Evolutionary conservation across 768 basidiomycete genomes (phyloP), one percentile per base, ranked within the genome.

Genomic region (Kwoniella mangroviensis): DNA sequence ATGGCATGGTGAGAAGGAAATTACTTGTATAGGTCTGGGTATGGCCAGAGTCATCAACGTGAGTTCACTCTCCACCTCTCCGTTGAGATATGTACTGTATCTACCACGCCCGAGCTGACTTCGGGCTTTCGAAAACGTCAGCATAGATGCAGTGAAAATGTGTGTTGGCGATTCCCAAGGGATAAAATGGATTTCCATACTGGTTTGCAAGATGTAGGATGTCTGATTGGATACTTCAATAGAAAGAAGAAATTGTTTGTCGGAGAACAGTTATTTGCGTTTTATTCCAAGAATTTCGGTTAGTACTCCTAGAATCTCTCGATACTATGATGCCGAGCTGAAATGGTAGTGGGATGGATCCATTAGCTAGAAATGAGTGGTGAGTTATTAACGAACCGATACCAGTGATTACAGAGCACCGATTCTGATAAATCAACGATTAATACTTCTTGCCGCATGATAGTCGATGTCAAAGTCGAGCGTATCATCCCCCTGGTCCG

Each of bases 281-380:
- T 67, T 24, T 67, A 61, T 24, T 67, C 66, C 11, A 45, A 60
- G 7, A 10, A 42, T 11, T 67, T 67, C 28, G 66, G 66, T 67
- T 12, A 28, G 66, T 40, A 15, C 19, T 54, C 21, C n/a, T 19
- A 40, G 11, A 34, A 15, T 13, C 54, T n/a, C 24, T 55, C 54
- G 24, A 55, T 55, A 13, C 12, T 26, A n/a, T 13, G 7, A 13
- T 28, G n/a, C 40, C 13, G 40, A 58, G 40, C 34, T 34, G 34
- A 34, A 34, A 34, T 34, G 9, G 34, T 34, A 34, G 34, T 34
- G 34, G 6, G 26, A n/a, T 42, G n/a, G 41, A 3, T 43, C 15
- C 19, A n/a, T 17, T 22, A 60, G 58, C 58, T 22, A 22, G 21
- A n/a, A 42, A 41, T 4, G 7, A 60, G 11, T 60, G 58, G 58